phyloP scores from a whole-genome alignment of 345 rosid species.

The Aethionema arabicum region DNA sequence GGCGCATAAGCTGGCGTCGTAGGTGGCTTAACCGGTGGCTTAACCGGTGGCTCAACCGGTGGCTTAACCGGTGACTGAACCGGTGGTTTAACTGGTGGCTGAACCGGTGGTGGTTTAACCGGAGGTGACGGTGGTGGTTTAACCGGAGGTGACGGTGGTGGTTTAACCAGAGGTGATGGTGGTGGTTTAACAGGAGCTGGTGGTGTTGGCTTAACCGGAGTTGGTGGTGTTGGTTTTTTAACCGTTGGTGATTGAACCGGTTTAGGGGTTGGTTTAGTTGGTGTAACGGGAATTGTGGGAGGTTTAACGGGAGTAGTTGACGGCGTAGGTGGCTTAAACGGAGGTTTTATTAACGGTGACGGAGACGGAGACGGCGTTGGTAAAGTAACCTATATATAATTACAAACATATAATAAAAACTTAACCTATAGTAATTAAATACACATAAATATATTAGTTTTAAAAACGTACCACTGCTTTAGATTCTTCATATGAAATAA shows the following conservation, averaged over 20 bases:
- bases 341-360: conserved; percentile 24
- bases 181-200: conserved; percentile 17
- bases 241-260: conserved; percentile 14
- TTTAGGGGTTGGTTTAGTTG: conserved; percentile 19
- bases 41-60: conserved; percentile 6
- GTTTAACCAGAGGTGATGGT: neutral
- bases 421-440: neutral
- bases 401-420: conserved; percentile 6
- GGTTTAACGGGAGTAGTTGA: conserved; percentile 31
- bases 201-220: conserved; percentile 11
- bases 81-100: neutral
- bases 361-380: conserved; percentile 31
- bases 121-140: too few species aligned
- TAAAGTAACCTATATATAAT: conserved; percentile 21
- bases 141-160: too few species aligned
- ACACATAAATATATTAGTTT: neutral
- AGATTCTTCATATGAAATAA: conserved; percentile 24
- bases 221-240: conserved; percentile 24
- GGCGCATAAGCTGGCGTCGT: conserved; percentile 24
- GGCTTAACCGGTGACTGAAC: conserved; percentile 9
- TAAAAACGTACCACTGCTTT: conserved; percentile 22
- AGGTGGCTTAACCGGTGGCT: neutral
- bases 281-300: conserved; percentile 30
- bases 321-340: conserved; percentile 29
- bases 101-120: neutral